phyloP scores from a whole-genome alignment of 129 eudicot species.

The Flaveria robusta region DNA sequence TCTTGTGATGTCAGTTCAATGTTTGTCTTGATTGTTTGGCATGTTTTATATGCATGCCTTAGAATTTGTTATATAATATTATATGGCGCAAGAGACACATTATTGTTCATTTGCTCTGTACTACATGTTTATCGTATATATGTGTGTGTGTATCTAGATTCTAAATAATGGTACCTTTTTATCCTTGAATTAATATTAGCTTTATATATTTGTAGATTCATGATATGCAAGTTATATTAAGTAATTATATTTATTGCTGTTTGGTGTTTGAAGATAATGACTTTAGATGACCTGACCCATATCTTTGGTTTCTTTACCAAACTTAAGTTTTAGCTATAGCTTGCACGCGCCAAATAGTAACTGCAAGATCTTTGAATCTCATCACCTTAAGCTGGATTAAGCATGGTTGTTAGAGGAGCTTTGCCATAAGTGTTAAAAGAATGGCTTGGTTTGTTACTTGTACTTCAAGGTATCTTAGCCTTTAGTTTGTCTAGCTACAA shows the following conservation, averaged over 20 bases:
- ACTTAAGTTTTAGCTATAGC: neutral
- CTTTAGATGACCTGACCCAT: neutral
- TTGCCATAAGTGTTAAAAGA: neutral
- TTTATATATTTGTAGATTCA: neutral
- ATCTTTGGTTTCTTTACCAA: neutral
- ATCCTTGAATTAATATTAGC: neutral
- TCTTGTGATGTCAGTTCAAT: neutral
- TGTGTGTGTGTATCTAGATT: neutral
- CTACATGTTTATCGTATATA: neutral
- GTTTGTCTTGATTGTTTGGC: neutral
- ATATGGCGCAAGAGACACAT: neutral
- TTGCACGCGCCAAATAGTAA: neutral
- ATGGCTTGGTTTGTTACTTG: slow-evolving; percentile 5
- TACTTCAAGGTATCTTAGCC: neutral
- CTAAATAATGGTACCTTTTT: neutral
- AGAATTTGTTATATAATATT: neutral
- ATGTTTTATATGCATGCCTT: slow-evolving; percentile 2
- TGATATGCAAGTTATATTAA: neutral
- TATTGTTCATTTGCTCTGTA: neutral
- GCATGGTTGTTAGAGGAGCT: slow-evolving; percentile 5
- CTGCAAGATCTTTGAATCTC: neutral
- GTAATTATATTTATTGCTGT: neutral
- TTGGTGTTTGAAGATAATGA: neutral
- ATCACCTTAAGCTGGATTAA: neutral
- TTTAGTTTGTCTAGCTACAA: neutral